phyloP scores from a whole-genome alignment of 1,139 yeast species.

The Kluyveromyces sp. region DNA sequence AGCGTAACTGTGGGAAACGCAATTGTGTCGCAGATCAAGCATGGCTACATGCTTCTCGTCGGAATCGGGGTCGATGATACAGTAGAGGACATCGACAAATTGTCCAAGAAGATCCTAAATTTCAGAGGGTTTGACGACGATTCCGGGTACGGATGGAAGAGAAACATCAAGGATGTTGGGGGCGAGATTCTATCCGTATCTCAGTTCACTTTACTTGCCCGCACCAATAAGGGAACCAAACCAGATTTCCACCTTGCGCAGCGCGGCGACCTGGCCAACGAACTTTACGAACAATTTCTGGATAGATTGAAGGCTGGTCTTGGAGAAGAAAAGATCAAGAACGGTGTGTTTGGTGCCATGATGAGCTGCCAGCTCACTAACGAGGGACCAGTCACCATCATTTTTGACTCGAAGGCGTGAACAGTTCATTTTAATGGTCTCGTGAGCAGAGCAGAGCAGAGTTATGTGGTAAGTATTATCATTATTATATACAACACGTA shows the following conservation, averaged over 20 bases:
- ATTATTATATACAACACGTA: no score
- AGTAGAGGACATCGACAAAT: constrained; percentile 55
- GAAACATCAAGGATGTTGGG: constrained; percentile 39
- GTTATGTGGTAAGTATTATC: background rate
- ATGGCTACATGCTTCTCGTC: constrained; percentile 73
- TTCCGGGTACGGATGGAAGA: constrained; percentile 50
- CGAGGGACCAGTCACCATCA: constrained; percentile 45
- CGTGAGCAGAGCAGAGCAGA: background rate
- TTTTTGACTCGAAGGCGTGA: constrained; percentile 30
- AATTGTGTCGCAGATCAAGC: constrained; percentile 64
- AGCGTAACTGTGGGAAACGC: constrained; percentile 73
- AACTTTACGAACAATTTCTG: constrained; percentile 58
- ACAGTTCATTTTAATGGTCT: background rate
- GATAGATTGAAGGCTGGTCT: constrained; percentile 40
- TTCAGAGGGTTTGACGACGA: constrained; percentile 68
- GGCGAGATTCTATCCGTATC: constrained; percentile 68
- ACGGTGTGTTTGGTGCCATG: constrained; percentile 93
- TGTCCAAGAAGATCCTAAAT: constrained; percentile 59
- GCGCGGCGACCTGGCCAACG: constrained; percentile 65
- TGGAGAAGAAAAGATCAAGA: constrained; percentile 61
- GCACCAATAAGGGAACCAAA: constrained; percentile 78
- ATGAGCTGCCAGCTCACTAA: constrained; percentile 85
- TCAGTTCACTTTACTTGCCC: constrained; percentile 83
- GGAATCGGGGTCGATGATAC: constrained; percentile 80
- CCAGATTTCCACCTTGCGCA: constrained; percentile 93